A percentile compares a stretch with the other conserved stretches of the same genome.
These are phyloP conservation scores for Cyclotella choctawhatcheeana DNA, from an alignment of 108 stramenopile genomes.

Conservation along the genomic window DNA sequence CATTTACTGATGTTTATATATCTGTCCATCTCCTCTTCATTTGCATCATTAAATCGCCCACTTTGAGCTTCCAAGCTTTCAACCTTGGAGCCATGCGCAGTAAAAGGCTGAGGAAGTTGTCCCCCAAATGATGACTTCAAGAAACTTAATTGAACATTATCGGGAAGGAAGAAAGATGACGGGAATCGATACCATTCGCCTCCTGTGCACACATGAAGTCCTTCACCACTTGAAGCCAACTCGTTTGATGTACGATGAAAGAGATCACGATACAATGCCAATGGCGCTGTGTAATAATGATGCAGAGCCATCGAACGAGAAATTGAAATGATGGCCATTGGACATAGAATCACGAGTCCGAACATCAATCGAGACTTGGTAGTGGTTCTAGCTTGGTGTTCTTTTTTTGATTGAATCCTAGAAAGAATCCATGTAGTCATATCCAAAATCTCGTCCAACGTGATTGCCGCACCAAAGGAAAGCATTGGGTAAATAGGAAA, in stretches of 20 bases:
- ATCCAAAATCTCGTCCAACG: constrained; percentile 22
- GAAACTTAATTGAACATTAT: constrained; percentile 69
- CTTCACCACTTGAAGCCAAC: constrained; percentile 1
- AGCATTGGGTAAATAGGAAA: constrained; percentile 89
- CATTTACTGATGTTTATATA: constrained; percentile 64
- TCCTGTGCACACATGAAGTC: constrained; percentile 79
- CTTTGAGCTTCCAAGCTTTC: constrained; percentile 24
- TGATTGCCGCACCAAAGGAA: constrained; percentile 57
- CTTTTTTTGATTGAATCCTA: background rate
- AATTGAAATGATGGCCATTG: constrained; percentile 54
- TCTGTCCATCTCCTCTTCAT: constrained; percentile 70
- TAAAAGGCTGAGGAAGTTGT: constrained; percentile 92
- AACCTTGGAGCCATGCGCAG: constrained; percentile 52
- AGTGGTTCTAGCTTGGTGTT: background rate
- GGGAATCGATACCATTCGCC: constrained; percentile 98
- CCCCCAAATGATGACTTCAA: constrained; percentile 87
- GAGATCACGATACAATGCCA: constrained; percentile 64
- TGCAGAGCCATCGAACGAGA: constrained; percentile 67
- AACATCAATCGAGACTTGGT: constrained; percentile 1
- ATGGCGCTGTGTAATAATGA: constrained; percentile 81
- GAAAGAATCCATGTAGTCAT: background rate
- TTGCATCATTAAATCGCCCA: constrained; percentile 81
- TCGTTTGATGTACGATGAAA: constrained; percentile 16
- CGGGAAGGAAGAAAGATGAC: constrained; percentile 87
- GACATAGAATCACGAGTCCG: constrained; percentile 35